These are phyloP conservation scores for Penicillium antarcticum DNA, from an alignment of 495 filamentous ascomycete genomes.

Conservation along the genomic window DNA sequence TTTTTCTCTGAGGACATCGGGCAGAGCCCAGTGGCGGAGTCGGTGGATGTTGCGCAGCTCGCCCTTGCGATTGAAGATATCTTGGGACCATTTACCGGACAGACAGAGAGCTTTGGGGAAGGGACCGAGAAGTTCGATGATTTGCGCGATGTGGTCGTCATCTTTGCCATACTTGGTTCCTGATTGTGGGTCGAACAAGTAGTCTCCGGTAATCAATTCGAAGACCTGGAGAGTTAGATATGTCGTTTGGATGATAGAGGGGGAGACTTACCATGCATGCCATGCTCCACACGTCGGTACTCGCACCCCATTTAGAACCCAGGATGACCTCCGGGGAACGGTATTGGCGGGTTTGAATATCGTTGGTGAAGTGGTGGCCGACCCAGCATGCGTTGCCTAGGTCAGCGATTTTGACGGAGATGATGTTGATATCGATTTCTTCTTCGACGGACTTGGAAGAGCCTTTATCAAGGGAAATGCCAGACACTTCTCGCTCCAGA, in stretches of 20 bases:
- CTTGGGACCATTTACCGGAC: conserved; percentile 94
- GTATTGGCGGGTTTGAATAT: conserved; percentile 98
- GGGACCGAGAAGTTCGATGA: conserved; percentile 92
- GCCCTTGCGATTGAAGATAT: conserved; percentile 98
- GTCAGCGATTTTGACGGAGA: conserved; percentile 99
- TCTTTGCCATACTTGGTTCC: conserved; percentile 99
- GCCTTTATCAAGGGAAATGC: conserved; percentile 86
- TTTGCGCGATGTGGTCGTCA: conserved; percentile 98
- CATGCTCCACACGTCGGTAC: conserved; percentile 99
- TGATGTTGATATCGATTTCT: conserved; percentile 63
- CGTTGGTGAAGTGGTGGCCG: conserved; percentile 97
- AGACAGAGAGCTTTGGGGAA: conserved; percentile 91
- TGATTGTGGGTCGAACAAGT: conserved; percentile 97
- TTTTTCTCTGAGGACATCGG: conserved; percentile 92
- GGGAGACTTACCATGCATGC: conserved; percentile 79
- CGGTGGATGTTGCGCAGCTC: conserved; percentile 97
- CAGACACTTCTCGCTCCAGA: conserved; percentile 86
- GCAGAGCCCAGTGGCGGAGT: conserved; percentile 92
- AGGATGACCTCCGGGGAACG: conserved; percentile 96
- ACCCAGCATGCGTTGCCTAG: conserved; percentile 99
- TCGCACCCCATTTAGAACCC: conserved; percentile 96
- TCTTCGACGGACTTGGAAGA: conserved; percentile 40
- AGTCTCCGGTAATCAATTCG: conserved; percentile 97
- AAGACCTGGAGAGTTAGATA: conserved; percentile 64
- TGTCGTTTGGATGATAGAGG: background rate